These are phyloP conservation scores for Kondoa subrosea DNA, from an alignment of 768 basidiomycete genomes.

Conservation along the genomic window DNA sequence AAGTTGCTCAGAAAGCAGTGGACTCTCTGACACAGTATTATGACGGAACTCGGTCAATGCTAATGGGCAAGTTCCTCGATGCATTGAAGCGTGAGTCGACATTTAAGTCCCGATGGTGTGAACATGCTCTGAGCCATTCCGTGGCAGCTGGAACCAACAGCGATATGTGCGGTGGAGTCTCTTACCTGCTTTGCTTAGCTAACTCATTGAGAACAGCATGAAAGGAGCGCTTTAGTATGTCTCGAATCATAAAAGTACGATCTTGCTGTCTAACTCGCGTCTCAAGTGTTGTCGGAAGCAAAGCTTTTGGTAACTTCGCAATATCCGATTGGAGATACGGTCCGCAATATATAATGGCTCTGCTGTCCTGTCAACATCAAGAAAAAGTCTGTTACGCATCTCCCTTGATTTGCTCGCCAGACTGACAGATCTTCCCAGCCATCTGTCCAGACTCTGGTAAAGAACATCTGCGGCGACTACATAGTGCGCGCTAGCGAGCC, in stretches of 20 bases:
- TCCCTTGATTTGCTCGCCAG: conserved; percentile 15
- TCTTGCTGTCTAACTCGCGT: conserved; percentile 5
- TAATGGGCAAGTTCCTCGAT: conserved; percentile 33
- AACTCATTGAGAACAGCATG: conserved; percentile 63
- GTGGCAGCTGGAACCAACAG: conserved; percentile 29
- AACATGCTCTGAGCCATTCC: no score
- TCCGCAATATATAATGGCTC: conserved; percentile 42
- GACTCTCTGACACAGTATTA: conserved; percentile 38
- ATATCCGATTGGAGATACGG: conserved; percentile 48
- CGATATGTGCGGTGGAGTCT: conserved; percentile 41
- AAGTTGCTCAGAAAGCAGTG: conserved; percentile 41
- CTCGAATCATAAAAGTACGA: neutral
- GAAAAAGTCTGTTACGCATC: conserved; percentile 40
- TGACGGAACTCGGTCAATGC: conserved; percentile 33
- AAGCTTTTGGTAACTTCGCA: conserved; percentile 27
- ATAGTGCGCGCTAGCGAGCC: conserved; percentile 28
- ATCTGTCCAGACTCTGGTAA: conserved; percentile 57
- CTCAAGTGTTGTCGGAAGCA: conserved; percentile 27
- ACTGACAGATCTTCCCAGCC: conserved; percentile 33
- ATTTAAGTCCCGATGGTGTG: no score
- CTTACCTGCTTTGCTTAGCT: conserved; percentile 47
- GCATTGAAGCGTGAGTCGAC: no score
- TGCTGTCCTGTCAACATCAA: conserved; percentile 63
- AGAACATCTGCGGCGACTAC: conserved; percentile 38
- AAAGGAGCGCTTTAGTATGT: conserved; percentile 41